These are phyloP conservation scores for Coleophoma crateriformis DNA, from an alignment of 2,329 filamentous ascomycete genomes.

Conservation along the genomic window DNA sequence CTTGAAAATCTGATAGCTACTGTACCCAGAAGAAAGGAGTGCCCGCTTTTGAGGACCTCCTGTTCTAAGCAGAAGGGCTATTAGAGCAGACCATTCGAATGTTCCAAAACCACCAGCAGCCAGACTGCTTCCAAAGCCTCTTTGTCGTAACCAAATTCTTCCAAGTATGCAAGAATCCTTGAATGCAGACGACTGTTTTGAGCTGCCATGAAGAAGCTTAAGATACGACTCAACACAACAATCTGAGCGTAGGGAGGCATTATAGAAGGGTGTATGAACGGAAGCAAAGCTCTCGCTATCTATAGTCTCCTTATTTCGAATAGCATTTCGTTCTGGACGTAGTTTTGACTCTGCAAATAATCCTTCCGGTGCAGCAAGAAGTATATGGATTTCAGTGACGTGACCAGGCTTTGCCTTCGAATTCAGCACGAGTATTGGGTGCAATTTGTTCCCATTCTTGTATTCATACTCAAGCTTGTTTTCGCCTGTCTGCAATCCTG, in stretches of 20 bases:
- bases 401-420: constrained; percentile 21
- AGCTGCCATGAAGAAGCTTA: constrained; percentile 65
- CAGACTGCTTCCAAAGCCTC: constrained; percentile 69
- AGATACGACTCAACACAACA: constrained; percentile 69
- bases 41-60: constrained; percentile 67
- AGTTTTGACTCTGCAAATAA: constrained; percentile 71
- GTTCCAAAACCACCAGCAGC: constrained; percentile 80
- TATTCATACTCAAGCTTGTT: constrained; percentile 59
- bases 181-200: constrained; percentile 53
- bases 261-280: constrained; percentile 76
- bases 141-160: constrained; percentile 82
- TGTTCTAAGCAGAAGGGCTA: constrained; percentile 75
- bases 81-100: constrained; percentile 82
- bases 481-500: constrained; percentile 53
- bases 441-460: constrained; percentile 68
- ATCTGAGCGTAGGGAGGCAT: constrained; percentile 77
- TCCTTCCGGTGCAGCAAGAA: constrained; percentile 65
- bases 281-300: constrained; percentile 32
- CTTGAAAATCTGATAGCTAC: constrained; percentile 92
- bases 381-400: constrained; percentile 57
- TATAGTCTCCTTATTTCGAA: constrained; percentile 50
- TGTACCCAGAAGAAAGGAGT: constrained; percentile 73
- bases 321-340: constrained; percentile 61
- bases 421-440: constrained; percentile 57
- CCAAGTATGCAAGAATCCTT: constrained; percentile 82